A percentile compares a stretch with the other conserved stretches of the same genome.
Evolutionary conservation across 108 stramenopile genomes (phyloP).

Genomic region (Skeletonema grethae): DNA sequence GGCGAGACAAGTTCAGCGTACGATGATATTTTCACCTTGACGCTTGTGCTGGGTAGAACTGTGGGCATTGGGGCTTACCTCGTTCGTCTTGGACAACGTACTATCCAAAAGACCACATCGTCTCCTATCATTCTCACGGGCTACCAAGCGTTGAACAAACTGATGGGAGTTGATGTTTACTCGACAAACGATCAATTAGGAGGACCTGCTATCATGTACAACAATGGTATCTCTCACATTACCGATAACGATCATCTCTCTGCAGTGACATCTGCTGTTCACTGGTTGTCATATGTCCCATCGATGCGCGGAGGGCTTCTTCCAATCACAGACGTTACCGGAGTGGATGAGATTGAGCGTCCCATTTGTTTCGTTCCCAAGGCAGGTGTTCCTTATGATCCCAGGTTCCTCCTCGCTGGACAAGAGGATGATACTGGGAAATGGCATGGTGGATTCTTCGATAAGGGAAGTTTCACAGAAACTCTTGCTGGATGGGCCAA

Average conservation of each 20-base stretch:
- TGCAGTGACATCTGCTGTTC: constrained; percentile 82
- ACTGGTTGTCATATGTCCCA: constrained; percentile 98
- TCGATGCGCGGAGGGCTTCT: constrained; percentile 72
- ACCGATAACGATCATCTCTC: constrained; percentile 91
- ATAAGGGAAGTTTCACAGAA: constrained; percentile 95
- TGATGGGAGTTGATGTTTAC: constrained; percentile 99
- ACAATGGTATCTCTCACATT: constrained; percentile 97
- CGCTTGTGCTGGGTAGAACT: constrained; percentile 93
- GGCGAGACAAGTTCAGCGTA: constrained; percentile 98
- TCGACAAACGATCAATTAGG: constrained; percentile 99
- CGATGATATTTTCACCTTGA: constrained; percentile 97
- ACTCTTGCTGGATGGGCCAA: constrained; percentile 98
- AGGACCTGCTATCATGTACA: constrained; percentile 96
- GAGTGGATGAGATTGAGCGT: constrained; percentile 93
- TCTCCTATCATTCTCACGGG: constrained; percentile 99
- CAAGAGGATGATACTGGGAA: constrained; percentile 71
- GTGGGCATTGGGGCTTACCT: constrained; percentile 99
- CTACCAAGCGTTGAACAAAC: constrained; percentile 98
- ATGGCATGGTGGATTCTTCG: constrained; percentile 97
- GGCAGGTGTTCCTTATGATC: constrained; percentile 92
- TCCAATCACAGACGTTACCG: constrained; percentile 87
- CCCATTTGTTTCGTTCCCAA: constrained; percentile 78
- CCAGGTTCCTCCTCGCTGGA: constrained; percentile 88
- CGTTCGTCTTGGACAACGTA: constrained; percentile 96
- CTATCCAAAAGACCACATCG: constrained; percentile 93